Evolutionary conservation across 169 alveolate species (phyloP).

Genomic region (Plasmodium blacklocki): DNA sequence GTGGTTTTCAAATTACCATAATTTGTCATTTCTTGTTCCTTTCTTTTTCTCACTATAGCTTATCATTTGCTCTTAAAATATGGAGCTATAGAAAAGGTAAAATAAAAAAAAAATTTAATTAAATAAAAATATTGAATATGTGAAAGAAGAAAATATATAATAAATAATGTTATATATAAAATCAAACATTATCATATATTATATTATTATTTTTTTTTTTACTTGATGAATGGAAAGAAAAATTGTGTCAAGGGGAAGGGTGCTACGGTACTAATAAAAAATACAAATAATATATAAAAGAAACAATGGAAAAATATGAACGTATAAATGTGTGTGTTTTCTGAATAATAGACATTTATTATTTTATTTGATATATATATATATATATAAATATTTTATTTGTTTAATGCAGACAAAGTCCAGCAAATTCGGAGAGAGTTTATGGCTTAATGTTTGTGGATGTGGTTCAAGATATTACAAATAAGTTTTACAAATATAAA

Average conservation of each 20-base stretch:
- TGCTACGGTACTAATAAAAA: constrained; percentile 10
- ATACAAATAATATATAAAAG: too few species aligned
- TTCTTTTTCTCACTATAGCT: constrained; percentile 20
- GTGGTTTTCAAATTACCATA: neutral
- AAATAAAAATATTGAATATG: neutral
- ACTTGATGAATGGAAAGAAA: constrained; percentile 17
- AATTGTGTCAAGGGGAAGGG: constrained; percentile 10
- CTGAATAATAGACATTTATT: neutral
- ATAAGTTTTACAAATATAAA: constrained; percentile 8
- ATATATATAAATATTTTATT: neutral
- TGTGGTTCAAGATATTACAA: constrained; percentile 73
- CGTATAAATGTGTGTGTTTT: neutral
- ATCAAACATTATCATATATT: neutral
- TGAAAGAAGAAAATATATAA: neutral
- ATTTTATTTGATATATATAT: neutral
- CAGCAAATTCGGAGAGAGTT: constrained; percentile 29
- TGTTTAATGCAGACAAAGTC: constrained; percentile 27
- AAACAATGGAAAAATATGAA: neutral
- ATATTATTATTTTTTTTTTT: constrained; percentile 1
- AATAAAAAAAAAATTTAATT: constrained; percentile 8
- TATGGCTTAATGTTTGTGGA: constrained; percentile 74
- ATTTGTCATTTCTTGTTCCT: neutral
- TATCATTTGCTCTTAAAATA: constrained; percentile 66
- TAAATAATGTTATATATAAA: neutral
- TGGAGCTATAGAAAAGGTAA: constrained; percentile 74